Evolutionary conservation across 2,329 filamentous ascomycete species (phyloP), one percentile per base, ranked within the genome.

Genomic region (Colletotrichum sp.): DNA sequence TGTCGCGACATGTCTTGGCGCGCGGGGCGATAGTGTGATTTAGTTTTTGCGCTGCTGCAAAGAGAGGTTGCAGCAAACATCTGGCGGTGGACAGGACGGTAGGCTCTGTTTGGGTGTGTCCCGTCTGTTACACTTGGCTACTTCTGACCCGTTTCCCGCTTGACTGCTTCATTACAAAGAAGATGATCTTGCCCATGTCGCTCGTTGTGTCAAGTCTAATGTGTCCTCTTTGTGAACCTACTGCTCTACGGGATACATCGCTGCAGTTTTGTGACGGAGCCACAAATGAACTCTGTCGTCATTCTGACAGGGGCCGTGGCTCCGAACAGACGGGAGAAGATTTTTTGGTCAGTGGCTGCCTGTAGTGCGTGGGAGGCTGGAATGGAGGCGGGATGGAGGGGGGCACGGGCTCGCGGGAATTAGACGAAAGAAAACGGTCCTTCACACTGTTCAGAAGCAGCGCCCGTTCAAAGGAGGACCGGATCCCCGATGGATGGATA

Each of bases 1-100:
- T 71, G 68, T 60, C 30, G 34, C 26, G 30, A 30, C 15, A 57
- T 13, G 55, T 76, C 73, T 76, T 76, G 69, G 73, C 63, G 69
- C 57, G 70, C 69, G 69, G 73, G 69, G 73, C 64, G 15, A 52
- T 73, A 39, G 69, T 44, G 18, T 64, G 44, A 59, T 68, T 16
- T 16, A 63, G 28, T 36, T 64, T 21, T 8, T 44, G n/a, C 39
- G 32, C 63, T 26, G 63, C 32, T 49, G 69, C 44, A 24, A 13
- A 34, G 24, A 68, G 16, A 59, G 44, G 55, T 67, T 68, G 57
- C 63, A 72, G 24, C 52, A 55, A 21, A 34, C 24, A 57, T 28
- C 44, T 52, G 68, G 49, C 68, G 68, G 60, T 60, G 67, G 49
- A 34, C 36, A 18, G 34, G 13, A 66, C 44, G 24, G 34, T 30